Conservation (phyloP, 768 basidiomycete genomes). For the Symmetrospora coprosmae region DNA sequence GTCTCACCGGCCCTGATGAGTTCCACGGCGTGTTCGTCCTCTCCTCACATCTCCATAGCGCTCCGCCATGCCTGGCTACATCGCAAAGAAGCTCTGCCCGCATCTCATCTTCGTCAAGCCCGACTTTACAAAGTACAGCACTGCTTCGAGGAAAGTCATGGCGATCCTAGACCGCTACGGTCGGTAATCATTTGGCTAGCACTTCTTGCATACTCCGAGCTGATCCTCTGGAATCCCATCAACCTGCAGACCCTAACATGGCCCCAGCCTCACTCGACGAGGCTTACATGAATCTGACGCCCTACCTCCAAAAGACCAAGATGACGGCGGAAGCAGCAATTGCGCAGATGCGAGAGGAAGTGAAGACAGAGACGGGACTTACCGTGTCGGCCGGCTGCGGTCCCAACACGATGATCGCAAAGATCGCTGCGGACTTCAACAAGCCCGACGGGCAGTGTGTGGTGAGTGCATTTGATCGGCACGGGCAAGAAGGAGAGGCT, state of each 20-base stretch:
- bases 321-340: conserved; percentile 62
- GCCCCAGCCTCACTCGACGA: conserved; percentile 68
- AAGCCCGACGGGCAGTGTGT: conserved; percentile 28
- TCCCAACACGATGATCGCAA: conserved; percentile 90
- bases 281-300: conserved; percentile 79
- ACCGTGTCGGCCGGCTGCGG: conserved; percentile 94
- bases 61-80: conserved; percentile 92
- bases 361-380: conserved; percentile 62
- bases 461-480: background rate
- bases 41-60: conserved; percentile 78
- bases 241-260: conserved; percentile 52
- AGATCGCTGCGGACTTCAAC: conserved; percentile 44
- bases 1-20: background rate
- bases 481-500: background rate
- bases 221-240: too few relatives aligned
- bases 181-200: conserved; percentile 16
- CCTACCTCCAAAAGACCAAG: conserved; percentile 57
- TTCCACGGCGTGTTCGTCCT: conserved; percentile 34
- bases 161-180: conserved; percentile 49
- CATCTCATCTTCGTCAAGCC: conserved; percentile 54
- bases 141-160: conserved; percentile 47
- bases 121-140: conserved; percentile 28
- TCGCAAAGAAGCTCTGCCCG: conserved; percentile 87
- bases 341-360: conserved; percentile 54
- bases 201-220: too few relatives aligned